Percentiles rank a stretch among this genome's conserved stretches.
Conservation (phyloP, 2,329 filamentous ascomycete species). For the Ustilaginoidea virens region DNA sequence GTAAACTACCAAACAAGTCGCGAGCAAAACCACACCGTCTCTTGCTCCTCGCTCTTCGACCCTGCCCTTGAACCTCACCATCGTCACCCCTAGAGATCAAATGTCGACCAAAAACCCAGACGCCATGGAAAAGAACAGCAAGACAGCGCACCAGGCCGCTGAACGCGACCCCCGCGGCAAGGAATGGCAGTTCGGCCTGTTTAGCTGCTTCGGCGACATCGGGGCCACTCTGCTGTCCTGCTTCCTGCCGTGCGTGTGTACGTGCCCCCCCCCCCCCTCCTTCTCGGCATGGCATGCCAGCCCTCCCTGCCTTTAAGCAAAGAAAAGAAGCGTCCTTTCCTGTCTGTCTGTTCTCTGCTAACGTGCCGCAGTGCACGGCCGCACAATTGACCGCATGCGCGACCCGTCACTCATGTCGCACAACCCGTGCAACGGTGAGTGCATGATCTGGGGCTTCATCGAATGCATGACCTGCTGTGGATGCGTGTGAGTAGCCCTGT, state of each 20-base stretch:
- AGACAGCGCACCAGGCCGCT: no score
- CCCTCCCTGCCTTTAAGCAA: no score
- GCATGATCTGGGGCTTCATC: constrained; percentile 23
- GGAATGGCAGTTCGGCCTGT: constrained; percentile 23
- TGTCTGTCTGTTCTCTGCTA: neutral
- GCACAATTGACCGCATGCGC: constrained; percentile 26
- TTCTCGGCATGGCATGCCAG: no score
- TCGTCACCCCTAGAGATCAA: no score
- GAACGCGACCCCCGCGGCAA: constrained; percentile 12
- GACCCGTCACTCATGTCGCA: constrained; percentile 25
- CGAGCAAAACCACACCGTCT: no score
- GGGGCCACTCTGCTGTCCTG: constrained; percentile 22
- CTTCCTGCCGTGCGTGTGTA: constrained; percentile 28
- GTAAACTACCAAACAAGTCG: no score
- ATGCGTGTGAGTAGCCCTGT: constrained; percentile 21
- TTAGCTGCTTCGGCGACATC: constrained; percentile 23
- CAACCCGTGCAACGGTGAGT: constrained; percentile 25
- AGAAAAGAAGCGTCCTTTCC: neutral
- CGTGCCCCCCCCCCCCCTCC: constrained; percentile 8
- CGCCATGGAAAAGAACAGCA: no score
- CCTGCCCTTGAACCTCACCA: no score
- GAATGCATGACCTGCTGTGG: constrained; percentile 24
- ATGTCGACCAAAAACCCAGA: no score
- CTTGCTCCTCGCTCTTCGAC: no score
- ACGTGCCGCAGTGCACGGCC: constrained; percentile 22